Evolutionary conservation across 257 asterid species (phyloP), one percentile per base, ranked within the genome.

Genomic region (Solanum verrucosum): DNA sequence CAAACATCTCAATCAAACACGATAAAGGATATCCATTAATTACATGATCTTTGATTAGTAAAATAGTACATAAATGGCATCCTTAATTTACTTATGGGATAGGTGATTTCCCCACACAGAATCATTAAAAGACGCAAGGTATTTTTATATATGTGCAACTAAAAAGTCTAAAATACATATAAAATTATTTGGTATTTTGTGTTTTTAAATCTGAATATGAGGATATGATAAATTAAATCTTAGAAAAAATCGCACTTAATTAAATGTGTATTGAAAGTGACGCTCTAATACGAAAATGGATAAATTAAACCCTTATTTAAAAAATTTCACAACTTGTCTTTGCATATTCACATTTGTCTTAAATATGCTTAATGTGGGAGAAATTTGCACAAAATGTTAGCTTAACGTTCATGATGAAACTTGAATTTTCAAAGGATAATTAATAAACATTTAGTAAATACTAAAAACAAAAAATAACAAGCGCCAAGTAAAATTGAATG

Each of bases 1-100:
- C 63, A 42, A 78, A 38, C 84, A 38, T 40, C 84, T 78, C 63
- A 42, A 78, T 78, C 63, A 78, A 40, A 40, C 84, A 78, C n/a
- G 84, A 78, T 40, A 42, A 78, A 44, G 84, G 63, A 78, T 2
- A 40, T 40, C 37, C 63, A 78, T 40, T 75, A 23, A 35, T 78
- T 78, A n/a, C 21, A n/a, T 8, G 35, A 77, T 40, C 10, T 75
- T 77, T 40, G 7, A 38, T 77, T 77, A 40, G n/a, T 13, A 77
- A 77, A 77, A 40, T 77, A 31, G 33, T 31, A 31, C 33, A 31
- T 31, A 31, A 31, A 31, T 31, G 40, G 20, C 35, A 40, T 77
- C 23, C 60, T 38, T 42, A 42, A n/a, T 1, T 77, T 77, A 77
- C 60, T 40, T 38, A 23, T 38, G 84, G 59, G 40, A n/a, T 74